Evolutionary conservation across 1,139 yeast species (phyloP).

Genomic region (Starmera stellimalicola): DNA sequence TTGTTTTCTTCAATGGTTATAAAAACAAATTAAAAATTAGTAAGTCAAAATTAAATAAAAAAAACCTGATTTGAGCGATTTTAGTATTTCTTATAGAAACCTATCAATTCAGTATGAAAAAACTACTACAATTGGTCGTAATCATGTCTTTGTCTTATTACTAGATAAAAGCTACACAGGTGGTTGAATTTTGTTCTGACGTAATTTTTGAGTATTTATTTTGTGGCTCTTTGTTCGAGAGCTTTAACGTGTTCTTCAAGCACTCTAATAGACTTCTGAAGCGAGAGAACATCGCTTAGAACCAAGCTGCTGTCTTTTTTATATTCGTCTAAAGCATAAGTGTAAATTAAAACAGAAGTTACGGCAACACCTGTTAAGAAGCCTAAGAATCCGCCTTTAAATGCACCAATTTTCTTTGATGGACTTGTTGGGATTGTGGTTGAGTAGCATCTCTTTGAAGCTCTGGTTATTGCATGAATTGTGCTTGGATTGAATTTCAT

Average conservation of each 20-base stretch:
- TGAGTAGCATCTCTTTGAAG: slow-evolving; percentile 20
- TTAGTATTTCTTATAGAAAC: no score
- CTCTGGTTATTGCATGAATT: slow-evolving; percentile 2
- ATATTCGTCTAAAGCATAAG: slow-evolving; percentile 71
- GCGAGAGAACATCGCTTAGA: slow-evolving; percentile 62
- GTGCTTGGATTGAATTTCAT: not conserved
- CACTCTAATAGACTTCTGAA: slow-evolving; percentile 57
- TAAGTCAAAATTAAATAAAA: no score
- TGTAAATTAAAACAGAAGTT: slow-evolving; percentile 72
- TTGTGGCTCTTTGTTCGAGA: slow-evolving; percentile 34
- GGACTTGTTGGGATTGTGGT: slow-evolving; percentile 22
- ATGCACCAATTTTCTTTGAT: slow-evolving; percentile 40
- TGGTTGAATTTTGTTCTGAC: no score
- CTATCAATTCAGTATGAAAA: no score
- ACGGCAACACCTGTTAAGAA: slow-evolving; percentile 67
- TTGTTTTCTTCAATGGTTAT: no score
- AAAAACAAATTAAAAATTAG: no score
- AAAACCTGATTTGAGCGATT: no score
- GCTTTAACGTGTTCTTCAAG: slow-evolving; percentile 58
- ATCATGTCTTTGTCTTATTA: no score
- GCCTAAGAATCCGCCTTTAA: slow-evolving; percentile 66
- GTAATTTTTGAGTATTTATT: no score
- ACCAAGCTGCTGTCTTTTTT: slow-evolving; percentile 63
- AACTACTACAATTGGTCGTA: no score
- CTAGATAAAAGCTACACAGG: no score